These are phyloP conservation scores for Ceratocystis colombiana DNA, from an alignment of 2,329 filamentous ascomycete species.

Conservation along the genomic window DNA sequence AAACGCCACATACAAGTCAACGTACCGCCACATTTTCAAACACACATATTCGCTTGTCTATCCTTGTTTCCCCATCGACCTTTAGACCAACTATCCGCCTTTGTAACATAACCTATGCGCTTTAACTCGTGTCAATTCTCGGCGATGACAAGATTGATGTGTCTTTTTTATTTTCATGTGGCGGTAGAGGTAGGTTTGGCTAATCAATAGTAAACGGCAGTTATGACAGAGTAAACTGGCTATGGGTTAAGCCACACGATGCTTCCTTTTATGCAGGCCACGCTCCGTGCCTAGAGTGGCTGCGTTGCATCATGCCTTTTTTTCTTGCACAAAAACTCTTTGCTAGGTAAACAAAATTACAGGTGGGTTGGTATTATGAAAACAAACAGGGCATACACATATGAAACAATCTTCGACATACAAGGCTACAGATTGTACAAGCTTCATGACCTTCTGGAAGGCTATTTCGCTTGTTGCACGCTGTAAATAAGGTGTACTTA, in stretches of 20 bases:
- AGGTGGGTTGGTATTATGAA: no score
- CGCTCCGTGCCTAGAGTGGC: not conserved
- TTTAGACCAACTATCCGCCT: not conserved
- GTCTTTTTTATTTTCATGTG: not conserved
- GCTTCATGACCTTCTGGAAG: no score
- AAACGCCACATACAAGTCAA: slow-evolving; percentile 18
- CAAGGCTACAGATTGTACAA: no score
- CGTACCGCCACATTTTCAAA: slow-evolving; percentile 11
- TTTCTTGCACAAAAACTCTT: not conserved
- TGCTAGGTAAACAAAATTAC: not conserved
- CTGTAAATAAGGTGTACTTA: no score
- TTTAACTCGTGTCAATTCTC: not conserved
- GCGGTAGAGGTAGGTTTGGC: not conserved
- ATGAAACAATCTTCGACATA: no score
- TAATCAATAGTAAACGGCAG: no score
- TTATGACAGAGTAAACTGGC: not conserved
- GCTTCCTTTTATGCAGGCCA: not conserved
- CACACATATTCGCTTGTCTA: not conserved
- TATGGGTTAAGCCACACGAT: not conserved
- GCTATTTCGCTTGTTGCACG: no score
- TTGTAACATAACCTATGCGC: not conserved
- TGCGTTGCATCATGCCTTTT: not conserved
- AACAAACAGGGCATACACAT: no score
- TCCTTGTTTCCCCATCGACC: not conserved
- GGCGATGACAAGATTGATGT: not conserved